phyloP scores from a whole-genome alignment of 345 rosid genomes.

The Camelina sativa region DNA sequence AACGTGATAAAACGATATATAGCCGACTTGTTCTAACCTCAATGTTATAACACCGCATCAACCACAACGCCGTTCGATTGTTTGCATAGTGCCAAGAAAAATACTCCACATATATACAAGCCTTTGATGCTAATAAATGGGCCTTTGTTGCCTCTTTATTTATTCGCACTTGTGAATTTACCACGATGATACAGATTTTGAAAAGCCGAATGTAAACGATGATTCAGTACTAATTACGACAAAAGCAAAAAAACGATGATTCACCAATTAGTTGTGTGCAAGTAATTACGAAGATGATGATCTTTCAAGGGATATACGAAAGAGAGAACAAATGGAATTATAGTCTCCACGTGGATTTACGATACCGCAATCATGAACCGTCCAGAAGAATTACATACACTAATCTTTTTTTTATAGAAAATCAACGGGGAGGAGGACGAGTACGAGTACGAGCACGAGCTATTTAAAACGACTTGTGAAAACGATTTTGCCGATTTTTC shows the following conservation, averaged over 20 bases:
- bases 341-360: slow-evolving; percentile 33
- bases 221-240: not conserved
- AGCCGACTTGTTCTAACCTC: too few species aligned
- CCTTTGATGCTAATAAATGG: not conserved
- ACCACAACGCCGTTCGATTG: too few species aligned
- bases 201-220: not conserved
- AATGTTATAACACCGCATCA: too few species aligned
- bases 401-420: not conserved
- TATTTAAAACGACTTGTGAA: not conserved
- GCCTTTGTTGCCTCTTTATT: not conserved
- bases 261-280: slow-evolving; percentile 30
- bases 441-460: not conserved
- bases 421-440: not conserved
- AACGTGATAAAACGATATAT: too few species aligned
- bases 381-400: not conserved
- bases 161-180: not conserved
- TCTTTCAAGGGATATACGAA: slow-evolving; percentile 10
- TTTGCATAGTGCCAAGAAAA: too few species aligned
- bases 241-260: not conserved
- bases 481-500: not conserved
- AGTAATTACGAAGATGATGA: slow-evolving; percentile 21
- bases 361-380: not conserved
- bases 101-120: too few species aligned
- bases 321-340: slow-evolving; percentile 1
- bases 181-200: not conserved